These are phyloP conservation scores for Aspergillus ibericus DNA, from an alignment of 2,329 filamentous ascomycete genomes.

Conservation along the genomic window DNA sequence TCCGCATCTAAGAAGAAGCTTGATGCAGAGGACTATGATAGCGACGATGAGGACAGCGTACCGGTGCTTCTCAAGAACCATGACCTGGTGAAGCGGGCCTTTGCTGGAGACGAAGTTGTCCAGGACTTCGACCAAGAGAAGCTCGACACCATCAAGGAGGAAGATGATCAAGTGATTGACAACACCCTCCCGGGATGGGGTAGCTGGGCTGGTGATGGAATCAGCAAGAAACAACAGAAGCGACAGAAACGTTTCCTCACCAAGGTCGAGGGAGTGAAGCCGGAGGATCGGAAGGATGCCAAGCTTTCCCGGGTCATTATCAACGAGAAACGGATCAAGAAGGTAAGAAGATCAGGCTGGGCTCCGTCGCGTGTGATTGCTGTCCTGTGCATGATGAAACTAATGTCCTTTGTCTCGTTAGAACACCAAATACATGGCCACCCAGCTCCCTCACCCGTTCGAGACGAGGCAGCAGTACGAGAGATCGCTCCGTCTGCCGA, in stretches of 20 bases:
- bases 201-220: conserved; percentile 80
- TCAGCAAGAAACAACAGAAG: conserved; percentile 69
- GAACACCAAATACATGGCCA: conserved; percentile 85
- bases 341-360: conserved; percentile 54
- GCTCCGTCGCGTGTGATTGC: background rate
- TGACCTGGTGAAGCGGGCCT: conserved; percentile 75
- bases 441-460: conserved; percentile 82
- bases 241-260: conserved; percentile 53
- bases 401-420: conserved; percentile 35
- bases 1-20: conserved; percentile 16
- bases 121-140: conserved; percentile 82
- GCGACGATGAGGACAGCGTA: conserved; percentile 44
- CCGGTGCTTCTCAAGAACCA: conserved; percentile 52
- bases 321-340: conserved; percentile 85
- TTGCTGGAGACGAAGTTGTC: conserved; percentile 83
- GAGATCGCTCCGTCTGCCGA: conserved; percentile 76
- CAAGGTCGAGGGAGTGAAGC: conserved; percentile 67
- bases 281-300: conserved; percentile 74
- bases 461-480: conserved; percentile 89
- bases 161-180: conserved; percentile 80
- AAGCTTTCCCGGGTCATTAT: conserved; percentile 85
- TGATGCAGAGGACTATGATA: conserved; percentile 44
- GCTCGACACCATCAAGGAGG: conserved; percentile 65
- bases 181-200: conserved; percentile 94
- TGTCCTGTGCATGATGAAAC: conserved; percentile 6